A percentile compares a stretch with the other conserved stretches of the same genome.
These are phyloP conservation scores for Yarrowia divulgata DNA, from an alignment of 805 yeast species.

Conservation along the genomic window DNA sequence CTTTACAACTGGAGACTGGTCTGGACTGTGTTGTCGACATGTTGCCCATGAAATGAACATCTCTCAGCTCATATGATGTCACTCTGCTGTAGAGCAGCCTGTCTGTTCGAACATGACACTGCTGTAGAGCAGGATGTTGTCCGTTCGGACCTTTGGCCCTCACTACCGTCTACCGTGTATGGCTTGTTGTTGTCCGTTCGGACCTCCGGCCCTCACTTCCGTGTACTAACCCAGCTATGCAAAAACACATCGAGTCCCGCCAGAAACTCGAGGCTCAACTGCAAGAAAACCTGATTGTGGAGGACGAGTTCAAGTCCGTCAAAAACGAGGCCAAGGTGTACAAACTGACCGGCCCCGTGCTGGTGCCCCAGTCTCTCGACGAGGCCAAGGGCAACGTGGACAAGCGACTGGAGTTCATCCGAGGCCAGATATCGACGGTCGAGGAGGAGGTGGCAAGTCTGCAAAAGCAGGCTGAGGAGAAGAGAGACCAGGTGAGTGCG, in stretches of 20 bases:
- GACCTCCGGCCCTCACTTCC: not conserved
- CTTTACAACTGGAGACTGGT: too few species aligned
- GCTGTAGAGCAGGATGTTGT: too few species aligned
- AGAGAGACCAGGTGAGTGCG: conserved; percentile 58
- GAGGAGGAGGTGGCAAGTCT: conserved; percentile 70
- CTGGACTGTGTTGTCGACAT: too few species aligned
- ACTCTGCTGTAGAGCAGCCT: too few species aligned
- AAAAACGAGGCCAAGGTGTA: conserved; percentile 77
- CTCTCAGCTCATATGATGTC: too few species aligned
- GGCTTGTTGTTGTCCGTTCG: not conserved
- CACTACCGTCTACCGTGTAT: not conserved
- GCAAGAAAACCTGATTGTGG: conserved; percentile 92
- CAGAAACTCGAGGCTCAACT: conserved; percentile 90
- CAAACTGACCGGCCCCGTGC: conserved; percentile 90
- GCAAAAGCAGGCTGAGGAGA: conserved; percentile 63
- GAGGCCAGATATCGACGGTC: conserved; percentile 75
- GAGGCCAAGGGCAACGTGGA: conserved; percentile 87
- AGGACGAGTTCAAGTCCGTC: conserved; percentile 72
- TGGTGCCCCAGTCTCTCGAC: conserved; percentile 82
- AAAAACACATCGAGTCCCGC: conserved; percentile 70
- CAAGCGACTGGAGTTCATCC: conserved; percentile 88
- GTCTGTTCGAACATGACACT: too few species aligned
- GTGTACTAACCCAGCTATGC: conserved; percentile 46
- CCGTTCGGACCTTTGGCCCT: too few species aligned
- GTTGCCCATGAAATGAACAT: too few species aligned